Evolutionary conservation across 2,329 filamentous ascomycete genomes (phyloP).

Genomic region (Monilinia vaccinii-corymbosi): DNA sequence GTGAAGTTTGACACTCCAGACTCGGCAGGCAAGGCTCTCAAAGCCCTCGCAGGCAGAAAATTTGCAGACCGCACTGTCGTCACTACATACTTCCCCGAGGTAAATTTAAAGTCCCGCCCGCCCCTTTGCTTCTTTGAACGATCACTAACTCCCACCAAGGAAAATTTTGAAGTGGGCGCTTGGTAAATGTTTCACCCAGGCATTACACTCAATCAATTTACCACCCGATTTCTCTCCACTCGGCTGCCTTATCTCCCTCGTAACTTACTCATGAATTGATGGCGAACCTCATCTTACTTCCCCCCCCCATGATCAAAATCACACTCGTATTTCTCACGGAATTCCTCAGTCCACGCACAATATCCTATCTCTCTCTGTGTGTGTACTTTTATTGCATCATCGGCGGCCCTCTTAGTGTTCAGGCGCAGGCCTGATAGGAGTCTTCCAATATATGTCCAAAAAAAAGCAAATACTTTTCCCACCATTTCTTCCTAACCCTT

Average conservation of each 20-base stretch:
- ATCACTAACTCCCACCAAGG: constrained; percentile 42
- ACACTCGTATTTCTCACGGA: neutral
- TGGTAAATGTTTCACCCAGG: constrained; percentile 23
- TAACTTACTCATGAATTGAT: neutral
- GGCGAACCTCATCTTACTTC: neutral
- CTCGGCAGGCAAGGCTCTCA: constrained; percentile 73
- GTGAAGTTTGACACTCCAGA: constrained; percentile 81
- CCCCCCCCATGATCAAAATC: neutral
- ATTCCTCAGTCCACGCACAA: neutral
- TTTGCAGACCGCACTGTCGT: constrained; percentile 96
- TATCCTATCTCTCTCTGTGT: neutral
- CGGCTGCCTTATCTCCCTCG: neutral
- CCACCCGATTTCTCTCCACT: neutral
- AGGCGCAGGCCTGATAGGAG: neutral
- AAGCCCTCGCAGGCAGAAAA: constrained; percentile 86
- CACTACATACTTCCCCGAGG: constrained; percentile 92
- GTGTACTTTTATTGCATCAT: constrained; percentile 1
- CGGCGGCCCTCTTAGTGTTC: neutral
- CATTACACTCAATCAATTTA: neutral
- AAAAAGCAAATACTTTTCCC: constrained; percentile 2
- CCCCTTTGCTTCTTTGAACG: neutral
- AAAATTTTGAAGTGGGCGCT: constrained; percentile 68
- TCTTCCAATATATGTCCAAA: neutral
- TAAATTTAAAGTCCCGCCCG: constrained; percentile 31
- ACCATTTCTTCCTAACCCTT: neutral